Percentiles rank a stretch among this genome's conserved stretches.
Conservation (phyloP, 371 early-diverging fungal species). For the Mucor irregularis region DNA sequence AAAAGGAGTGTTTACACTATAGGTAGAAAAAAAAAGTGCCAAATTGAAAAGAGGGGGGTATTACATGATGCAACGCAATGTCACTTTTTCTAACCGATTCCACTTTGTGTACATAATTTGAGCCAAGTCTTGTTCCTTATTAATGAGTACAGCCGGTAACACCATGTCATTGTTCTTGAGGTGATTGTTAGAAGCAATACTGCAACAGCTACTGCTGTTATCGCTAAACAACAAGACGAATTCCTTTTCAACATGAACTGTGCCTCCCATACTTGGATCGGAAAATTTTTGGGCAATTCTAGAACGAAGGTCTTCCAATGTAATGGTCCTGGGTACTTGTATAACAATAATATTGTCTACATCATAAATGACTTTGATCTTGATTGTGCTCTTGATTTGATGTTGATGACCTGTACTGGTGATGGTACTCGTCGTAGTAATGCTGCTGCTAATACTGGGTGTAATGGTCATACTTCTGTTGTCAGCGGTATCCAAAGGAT, state of each 20-base stretch:
- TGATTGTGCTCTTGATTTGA: constrained; percentile 20
- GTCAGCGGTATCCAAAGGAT: not conserved
- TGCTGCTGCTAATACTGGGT: not conserved
- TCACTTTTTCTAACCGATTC: constrained; percentile 31
- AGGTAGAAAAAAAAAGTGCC: not conserved
- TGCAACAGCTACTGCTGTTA: constrained; percentile 16
- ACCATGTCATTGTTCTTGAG: not conserved
- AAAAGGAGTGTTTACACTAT: not conserved
- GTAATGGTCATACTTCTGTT: too few relatives aligned
- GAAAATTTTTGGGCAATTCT: constrained; percentile 39
- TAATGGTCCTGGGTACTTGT: constrained; percentile 33
- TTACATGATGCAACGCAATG: constrained; percentile 33
- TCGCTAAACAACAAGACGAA: constrained; percentile 23
- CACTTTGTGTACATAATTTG: constrained; percentile 32
- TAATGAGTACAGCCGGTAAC: constrained; percentile 21
- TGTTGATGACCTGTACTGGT: not conserved
- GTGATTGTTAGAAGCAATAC: constrained; percentile 12
- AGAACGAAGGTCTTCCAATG: constrained; percentile 20
- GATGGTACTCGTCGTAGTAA: not conserved
- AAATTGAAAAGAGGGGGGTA: not conserved
- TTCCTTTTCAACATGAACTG: constrained; percentile 8
- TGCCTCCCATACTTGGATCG: constrained; percentile 22
- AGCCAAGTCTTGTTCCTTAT: constrained; percentile 25
- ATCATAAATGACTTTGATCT: constrained; percentile 40
- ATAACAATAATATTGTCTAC: constrained; percentile 38